Conservation (phyloP, 208 protist species). For the Trichomonas tenax region DNA sequence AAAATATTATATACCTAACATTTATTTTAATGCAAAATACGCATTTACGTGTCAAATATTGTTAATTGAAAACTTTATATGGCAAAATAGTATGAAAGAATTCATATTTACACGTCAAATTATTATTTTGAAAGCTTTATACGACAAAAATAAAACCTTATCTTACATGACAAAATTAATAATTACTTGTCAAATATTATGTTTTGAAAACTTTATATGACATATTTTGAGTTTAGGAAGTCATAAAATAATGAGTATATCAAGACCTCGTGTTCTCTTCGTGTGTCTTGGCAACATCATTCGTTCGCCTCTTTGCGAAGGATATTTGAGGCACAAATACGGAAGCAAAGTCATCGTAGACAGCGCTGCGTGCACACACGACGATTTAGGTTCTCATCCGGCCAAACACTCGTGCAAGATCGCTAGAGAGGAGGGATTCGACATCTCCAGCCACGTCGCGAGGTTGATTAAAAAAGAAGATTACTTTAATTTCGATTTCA, state of each 20-base stretch:
- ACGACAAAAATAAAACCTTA: too few relatives aligned
- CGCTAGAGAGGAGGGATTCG: background rate
- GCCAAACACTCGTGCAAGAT: background rate
- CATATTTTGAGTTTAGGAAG: too few relatives aligned
- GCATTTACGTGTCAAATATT: too few relatives aligned
- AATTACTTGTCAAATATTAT: too few relatives aligned
- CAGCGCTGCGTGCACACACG: background rate
- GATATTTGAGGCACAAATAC: background rate
- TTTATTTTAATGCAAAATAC: too few relatives aligned
- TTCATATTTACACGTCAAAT: too few relatives aligned
- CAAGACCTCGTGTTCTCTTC: background rate
- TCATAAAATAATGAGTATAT: background rate
- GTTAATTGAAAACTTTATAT: too few relatives aligned
- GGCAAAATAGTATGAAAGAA: too few relatives aligned
- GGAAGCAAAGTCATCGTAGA: background rate
- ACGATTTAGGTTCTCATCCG: background rate
- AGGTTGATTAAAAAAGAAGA: background rate
- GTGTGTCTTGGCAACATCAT: constrained; percentile 2
- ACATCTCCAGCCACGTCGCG: background rate
- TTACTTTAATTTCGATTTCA: background rate
- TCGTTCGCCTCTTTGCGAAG: background rate
- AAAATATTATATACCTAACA: too few relatives aligned
- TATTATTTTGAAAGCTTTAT: too few relatives aligned
- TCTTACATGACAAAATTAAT: too few relatives aligned
- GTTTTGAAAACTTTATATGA: too few relatives aligned